Evolutionary conservation across 768 basidiomycete genomes (phyloP).

Genomic region (Cyathus striatus): DNA sequence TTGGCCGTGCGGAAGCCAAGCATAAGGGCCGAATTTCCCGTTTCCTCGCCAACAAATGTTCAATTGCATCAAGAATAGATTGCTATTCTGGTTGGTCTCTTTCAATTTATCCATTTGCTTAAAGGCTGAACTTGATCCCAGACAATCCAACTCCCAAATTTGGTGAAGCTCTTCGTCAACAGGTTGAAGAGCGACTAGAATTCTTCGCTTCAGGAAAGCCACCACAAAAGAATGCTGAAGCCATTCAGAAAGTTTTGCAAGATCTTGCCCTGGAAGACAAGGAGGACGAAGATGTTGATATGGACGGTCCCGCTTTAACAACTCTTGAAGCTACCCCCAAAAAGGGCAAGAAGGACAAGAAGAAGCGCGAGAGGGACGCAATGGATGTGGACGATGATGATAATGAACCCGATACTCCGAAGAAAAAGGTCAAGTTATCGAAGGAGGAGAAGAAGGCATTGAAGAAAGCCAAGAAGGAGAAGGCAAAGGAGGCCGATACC

Average conservation of each 20-base stretch:
- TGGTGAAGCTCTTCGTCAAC: slow-evolving; percentile 87
- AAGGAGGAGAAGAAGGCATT: slow-evolving; percentile 86
- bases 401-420: slow-evolving; percentile 43
- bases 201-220: slow-evolving; percentile 93
- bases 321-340: slow-evolving; percentile 50
- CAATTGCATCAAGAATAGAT: slow-evolving; percentile 95
- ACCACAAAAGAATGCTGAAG: slow-evolving; percentile 87
- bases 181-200: slow-evolving; percentile 91
- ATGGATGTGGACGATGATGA: slow-evolving; percentile 59
- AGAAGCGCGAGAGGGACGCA: slow-evolving; percentile 60
- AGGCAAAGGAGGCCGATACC: slow-evolving; percentile 41
- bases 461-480: slow-evolving; percentile 72
- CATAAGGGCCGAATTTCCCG: slow-evolving; percentile 97
- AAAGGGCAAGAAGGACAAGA: slow-evolving; percentile 60
- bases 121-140: slow-evolving; percentile 17
- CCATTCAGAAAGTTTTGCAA: slow-evolving; percentile 86
- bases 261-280: slow-evolving; percentile 68
- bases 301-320: slow-evolving; percentile 49
- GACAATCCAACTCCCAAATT: slow-evolving; percentile 88
- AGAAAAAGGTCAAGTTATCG: slow-evolving; percentile 71
- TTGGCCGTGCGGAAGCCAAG: slow-evolving; percentile 90
- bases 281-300: slow-evolving; percentile 47
- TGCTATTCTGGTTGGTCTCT: slow-evolving; percentile 72
- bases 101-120: slow-evolving; percentile 2
- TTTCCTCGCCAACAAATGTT: slow-evolving; percentile 99